Conservation (phyloP, 257 asterid species). For the Forsythia suspensa region DNA sequence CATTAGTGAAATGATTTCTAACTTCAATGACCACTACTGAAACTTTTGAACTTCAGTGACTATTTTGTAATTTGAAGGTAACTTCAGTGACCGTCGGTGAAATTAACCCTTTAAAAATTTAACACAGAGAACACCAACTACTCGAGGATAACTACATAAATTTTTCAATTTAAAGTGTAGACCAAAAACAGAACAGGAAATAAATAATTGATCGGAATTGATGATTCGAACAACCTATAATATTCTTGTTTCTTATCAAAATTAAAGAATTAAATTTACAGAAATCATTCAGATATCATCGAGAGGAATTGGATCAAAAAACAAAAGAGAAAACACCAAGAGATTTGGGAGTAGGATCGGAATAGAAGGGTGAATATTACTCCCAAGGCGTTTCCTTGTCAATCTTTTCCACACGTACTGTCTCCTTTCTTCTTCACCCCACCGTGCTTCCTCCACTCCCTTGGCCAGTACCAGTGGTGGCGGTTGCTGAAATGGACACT, state of each 20-base stretch:
- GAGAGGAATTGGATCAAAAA: conserved; percentile 54
- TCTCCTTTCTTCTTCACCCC: conserved; percentile 71
- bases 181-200: too few relatives aligned
- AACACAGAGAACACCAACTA: not conserved
- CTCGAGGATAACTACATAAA: too few relatives aligned
- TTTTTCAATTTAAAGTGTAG: too few relatives aligned
- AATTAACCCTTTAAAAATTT: too few relatives aligned
- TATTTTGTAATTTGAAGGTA: too few relatives aligned
- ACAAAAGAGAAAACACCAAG: conserved; percentile 45
- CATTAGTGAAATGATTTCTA: too few relatives aligned
- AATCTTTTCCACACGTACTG: conserved; percentile 55
- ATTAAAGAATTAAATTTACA: not conserved
- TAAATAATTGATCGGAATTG: too few relatives aligned
- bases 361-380: conserved; percentile 47
- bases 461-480: conserved; percentile 63
- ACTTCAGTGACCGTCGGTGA: too few relatives aligned
- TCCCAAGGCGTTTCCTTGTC: conserved; percentile 45
- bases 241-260: not conserved
- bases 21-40: too few relatives aligned
- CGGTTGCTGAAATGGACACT: conserved; percentile 76
- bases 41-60: too few relatives aligned
- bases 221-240: too few relatives aligned
- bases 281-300: conserved; percentile 20
- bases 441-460: conserved; percentile 74
- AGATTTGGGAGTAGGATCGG: conserved; percentile 70